Base-by-base conservation (phyloP, 2,329 filamentous ascomycete genomes). In the Parascedosporium putredinis region DNA sequence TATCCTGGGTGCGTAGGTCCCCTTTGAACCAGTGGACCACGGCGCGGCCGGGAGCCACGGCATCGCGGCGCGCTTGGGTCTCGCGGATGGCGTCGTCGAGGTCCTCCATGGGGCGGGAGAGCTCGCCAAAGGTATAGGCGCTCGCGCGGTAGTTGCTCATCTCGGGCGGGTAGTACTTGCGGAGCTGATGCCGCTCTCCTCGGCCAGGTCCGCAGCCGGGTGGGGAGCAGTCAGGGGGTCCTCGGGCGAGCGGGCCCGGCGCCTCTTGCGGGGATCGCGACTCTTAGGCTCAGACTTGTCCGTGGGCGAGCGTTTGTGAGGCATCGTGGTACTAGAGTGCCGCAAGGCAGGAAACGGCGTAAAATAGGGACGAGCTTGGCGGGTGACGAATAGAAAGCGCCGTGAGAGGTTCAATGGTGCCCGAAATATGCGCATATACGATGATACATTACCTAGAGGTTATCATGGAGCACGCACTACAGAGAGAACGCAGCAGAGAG, bases 11-110 rank as follows among this genome's bases (percentile, higher is more conserved):
- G 2, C 89, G 76, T 47, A 95, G 66, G 62, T 95, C 90, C 59
- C 78, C 81, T 66, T 93, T 94, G 71, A 91, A 95, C 89, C 89
- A 95, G 65, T 95, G 87, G 0, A 95, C 78, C 0, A 95, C 83
- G 0, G 82, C 79, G 23, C 78, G 7, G 7, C n/a, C n/a, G 0
- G 74, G 67, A 1, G 67, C 54, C 10, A 85, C 73, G 1, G 67
- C 64, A 24, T 72, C 68, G 7, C 86, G 74, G 31, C 66, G 62
- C 0, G 65, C 57, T 2, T 71, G 65, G 0, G 88, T 93, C 2
- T 81, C 76, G 22, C 72, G 62, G 4, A 89, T 70, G 0, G 82
- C 80, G 1, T 69, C 62, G 5, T 79, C 62, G 2, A 95, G 72
- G 0, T 76, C 64, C 57, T 89, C 80, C 18, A 94, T 84, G 0